Evolutionary conservation across 1,284 basidiomycete genomes (phyloP).

Genomic region (Phylloporus sp.): DNA sequence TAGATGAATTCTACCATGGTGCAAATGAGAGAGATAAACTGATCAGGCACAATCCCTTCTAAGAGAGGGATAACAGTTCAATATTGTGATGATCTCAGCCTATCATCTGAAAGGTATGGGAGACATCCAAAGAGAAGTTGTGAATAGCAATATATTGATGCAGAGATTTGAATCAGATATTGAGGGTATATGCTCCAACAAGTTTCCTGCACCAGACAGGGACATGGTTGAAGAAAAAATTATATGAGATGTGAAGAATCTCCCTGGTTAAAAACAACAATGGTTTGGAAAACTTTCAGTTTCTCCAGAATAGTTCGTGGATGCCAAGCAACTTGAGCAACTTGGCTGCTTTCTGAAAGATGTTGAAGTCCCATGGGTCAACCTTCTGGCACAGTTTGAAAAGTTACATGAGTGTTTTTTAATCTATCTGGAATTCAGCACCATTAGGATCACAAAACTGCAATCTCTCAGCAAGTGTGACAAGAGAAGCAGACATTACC

Average conservation of each 20-base stretch:
- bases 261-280: neutral
- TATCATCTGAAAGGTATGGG: conserved; percentile 4
- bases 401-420: neutral
- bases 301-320: neutral
- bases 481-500: neutral
- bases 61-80: neutral
- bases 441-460: neutral
- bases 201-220: conserved; percentile 5
- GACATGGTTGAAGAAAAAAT: neutral
- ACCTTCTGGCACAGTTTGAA: accelerated
- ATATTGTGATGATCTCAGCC: neutral
- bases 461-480: neutral
- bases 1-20: neutral
- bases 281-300: neutral
- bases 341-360: neutral
- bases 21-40: neutral
- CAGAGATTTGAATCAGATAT: neutral
- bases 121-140: neutral
- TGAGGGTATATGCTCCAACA: neutral
- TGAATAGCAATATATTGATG: neutral
- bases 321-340: neutral
- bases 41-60: neutral
- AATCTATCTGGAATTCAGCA: too few species aligned
- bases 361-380: neutral
- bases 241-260: neutral